A percentile compares a stretch with the other conserved stretches of the same genome.
These are phyloP conservation scores for Closterium sp. DNA, from an alignment of 139 green algal species.

Conservation along the genomic window DNA sequence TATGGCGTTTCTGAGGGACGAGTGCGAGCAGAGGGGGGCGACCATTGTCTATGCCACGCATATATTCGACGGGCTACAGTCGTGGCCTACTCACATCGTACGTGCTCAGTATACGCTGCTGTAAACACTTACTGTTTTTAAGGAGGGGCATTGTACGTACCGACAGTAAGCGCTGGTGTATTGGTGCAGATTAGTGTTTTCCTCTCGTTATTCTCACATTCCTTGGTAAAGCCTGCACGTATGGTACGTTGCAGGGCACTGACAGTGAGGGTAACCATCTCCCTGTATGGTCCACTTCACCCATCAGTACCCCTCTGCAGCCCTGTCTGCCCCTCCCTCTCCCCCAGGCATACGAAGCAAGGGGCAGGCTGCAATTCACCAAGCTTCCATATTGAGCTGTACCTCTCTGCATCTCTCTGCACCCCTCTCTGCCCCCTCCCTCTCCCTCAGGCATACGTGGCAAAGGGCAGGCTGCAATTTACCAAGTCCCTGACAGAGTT, in stretches of 20 bases:
- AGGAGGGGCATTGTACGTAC: too few species aligned
- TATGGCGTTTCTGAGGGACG: conserved; percentile 84
- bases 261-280: too few species aligned
- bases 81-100: conserved; percentile 53
- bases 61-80: conserved; percentile 91
- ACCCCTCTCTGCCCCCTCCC: background rate
- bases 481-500: background rate
- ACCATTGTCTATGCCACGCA: conserved; percentile 96
- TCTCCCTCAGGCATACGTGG: background rate
- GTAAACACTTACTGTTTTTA: too few species aligned
- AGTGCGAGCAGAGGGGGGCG: conserved; percentile 74
- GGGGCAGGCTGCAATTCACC: background rate
- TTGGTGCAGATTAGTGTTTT: too few species aligned
- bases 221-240: too few species aligned
- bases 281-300: background rate
- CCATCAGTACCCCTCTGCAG: background rate
- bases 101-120: too few species aligned
- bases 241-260: too few species aligned
- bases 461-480: background rate
- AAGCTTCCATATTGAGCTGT: too few species aligned
- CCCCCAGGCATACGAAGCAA: background rate
- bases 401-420: background rate
- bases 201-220: too few species aligned
- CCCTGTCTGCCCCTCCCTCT: too few species aligned
- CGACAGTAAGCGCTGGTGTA: too few species aligned